phyloP scores from a whole-genome alignment of 139 green algal species.

The Chlorella vulgaris region DNA sequence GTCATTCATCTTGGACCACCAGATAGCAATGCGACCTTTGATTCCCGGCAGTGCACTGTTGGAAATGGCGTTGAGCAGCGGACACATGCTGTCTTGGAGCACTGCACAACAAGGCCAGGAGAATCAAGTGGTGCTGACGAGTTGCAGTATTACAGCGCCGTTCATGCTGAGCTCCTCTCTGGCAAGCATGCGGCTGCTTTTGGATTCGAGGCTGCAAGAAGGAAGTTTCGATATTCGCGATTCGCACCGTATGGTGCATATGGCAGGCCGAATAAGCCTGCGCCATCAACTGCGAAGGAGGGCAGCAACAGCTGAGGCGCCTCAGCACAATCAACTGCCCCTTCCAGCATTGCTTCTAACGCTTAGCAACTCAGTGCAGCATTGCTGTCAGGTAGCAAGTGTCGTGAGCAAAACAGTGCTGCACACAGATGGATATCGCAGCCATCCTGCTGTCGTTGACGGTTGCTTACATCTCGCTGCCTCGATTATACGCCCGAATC shows the following conservation, averaged over 20 bases:
- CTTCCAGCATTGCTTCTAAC: no score
- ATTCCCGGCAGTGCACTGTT: constrained; percentile 5
- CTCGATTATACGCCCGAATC: background rate
- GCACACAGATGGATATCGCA: background rate
- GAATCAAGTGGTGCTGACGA: background rate
- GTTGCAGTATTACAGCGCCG: background rate
- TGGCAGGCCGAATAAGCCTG: background rate
- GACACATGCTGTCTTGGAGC: background rate
- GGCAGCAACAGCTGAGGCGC: background rate
- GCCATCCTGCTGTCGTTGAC: constrained; percentile 5
- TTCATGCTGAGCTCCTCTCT: background rate
- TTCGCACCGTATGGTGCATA: background rate
- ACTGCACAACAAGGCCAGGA: background rate
- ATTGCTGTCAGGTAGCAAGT: background rate
- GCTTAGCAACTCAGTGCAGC: no score
- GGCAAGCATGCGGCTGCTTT: background rate
- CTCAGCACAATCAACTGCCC: no score
- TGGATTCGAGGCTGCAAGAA: background rate
- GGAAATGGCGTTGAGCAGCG: background rate
- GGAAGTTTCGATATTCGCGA: background rate
- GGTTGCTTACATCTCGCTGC: constrained; percentile 4
- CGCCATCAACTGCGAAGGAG: background rate
- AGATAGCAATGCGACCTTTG: constrained; percentile 23
- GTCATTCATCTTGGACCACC: constrained; percentile 44
- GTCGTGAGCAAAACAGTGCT: background rate